Percentiles rank a stretch among this genome's conserved stretches.
phyloP scores from a whole-genome alignment of 2,329 filamentous ascomycete genomes.

The Colletotrichum ledebouriae region DNA sequence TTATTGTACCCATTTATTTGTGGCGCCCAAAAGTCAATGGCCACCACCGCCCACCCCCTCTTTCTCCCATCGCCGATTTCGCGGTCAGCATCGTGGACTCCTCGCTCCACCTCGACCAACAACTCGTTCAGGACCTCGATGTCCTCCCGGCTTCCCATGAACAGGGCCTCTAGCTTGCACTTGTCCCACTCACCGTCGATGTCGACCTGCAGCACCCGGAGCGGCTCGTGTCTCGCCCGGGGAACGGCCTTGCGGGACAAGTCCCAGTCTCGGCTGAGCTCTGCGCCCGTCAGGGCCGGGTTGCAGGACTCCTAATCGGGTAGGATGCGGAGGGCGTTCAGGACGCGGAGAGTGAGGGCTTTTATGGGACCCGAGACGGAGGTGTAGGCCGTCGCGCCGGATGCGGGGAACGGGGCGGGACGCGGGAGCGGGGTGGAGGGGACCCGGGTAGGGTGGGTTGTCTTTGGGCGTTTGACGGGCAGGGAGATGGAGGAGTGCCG shows the following conservation, averaged over 20 bases:
- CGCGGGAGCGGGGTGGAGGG: neutral
- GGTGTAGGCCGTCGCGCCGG: neutral
- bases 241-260: neutral
- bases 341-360: neutral
- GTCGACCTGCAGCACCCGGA: conserved; percentile 62
- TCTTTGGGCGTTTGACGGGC: no score
- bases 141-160: conserved; percentile 62
- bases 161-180: conserved; percentile 41
- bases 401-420: neutral
- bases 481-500: no score
- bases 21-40: conserved; percentile 55
- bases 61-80: conserved; percentile 68
- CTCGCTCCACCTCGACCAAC: conserved; percentile 62
- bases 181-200: conserved; percentile 55
- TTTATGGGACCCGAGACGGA: neutral
- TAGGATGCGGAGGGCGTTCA: neutral
- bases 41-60: neutral
- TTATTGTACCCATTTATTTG: conserved; percentile 75
- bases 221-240: neutral
- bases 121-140: conserved; percentile 88
- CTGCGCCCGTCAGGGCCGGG: neutral
- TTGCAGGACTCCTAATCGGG: conserved; percentile 25
- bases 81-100: conserved; percentile 55
- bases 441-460: no score
- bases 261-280: conserved; percentile 14